Conservation (phyloP, 2,329 filamentous ascomycete species). For the Cercospora sp. region DNA sequence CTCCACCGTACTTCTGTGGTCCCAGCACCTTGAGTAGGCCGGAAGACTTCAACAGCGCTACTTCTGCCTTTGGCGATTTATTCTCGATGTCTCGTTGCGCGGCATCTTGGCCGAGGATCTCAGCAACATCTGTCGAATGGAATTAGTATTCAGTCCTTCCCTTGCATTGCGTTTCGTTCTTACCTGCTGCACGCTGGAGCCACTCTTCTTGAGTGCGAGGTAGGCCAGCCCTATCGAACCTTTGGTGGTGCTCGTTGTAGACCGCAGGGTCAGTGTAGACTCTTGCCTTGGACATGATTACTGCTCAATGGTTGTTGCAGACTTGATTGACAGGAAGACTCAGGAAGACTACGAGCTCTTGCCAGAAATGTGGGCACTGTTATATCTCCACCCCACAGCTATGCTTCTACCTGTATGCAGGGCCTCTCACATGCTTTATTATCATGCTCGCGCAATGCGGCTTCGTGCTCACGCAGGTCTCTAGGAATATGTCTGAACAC, state of each 20-base stretch:
- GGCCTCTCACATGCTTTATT: constrained; percentile 7
- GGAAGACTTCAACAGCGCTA: constrained; percentile 54
- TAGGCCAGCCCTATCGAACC: constrained; percentile 32
- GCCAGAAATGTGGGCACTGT: neutral
- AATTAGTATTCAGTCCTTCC: neutral
- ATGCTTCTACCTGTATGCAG: neutral
- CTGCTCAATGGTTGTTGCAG: neutral
- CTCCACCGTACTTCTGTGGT: constrained; percentile 54
- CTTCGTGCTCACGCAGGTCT: neutral
- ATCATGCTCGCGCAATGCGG: neutral
- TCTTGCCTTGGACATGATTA: constrained; percentile 19
- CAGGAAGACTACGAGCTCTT: neutral
- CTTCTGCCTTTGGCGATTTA: constrained; percentile 54
- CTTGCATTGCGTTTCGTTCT: neutral
- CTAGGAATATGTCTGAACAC: neutral
- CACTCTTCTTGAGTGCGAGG: constrained; percentile 49
- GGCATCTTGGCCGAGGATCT: constrained; percentile 54
- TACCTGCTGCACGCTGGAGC: constrained; percentile 47
- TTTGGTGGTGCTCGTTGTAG: constrained; percentile 31
- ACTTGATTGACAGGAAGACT: neutral
- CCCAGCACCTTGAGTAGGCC: constrained; percentile 55
- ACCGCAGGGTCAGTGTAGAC: constrained; percentile 33
- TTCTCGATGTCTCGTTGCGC: constrained; percentile 53
- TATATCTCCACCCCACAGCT: neutral
- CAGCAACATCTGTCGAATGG: constrained; percentile 45